Percentiles rank a stretch among this genome's conserved stretches.
Conservation (phyloP, 345 rosid species). For the Mallotus nudiflorus region DNA sequence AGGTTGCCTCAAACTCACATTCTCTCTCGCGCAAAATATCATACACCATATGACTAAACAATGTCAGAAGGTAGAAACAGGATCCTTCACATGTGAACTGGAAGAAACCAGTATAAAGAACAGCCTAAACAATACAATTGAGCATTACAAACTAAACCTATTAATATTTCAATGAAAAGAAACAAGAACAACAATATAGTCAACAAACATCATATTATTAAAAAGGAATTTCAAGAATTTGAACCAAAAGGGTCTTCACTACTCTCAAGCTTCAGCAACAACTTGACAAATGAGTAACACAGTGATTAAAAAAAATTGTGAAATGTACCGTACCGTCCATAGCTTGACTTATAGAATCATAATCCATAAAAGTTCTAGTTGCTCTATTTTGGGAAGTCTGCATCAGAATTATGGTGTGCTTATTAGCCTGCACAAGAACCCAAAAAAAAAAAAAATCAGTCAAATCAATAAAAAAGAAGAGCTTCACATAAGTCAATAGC, state of each 20-base stretch:
- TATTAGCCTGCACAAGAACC: slow-evolving; percentile 60
- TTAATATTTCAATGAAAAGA: neutral
- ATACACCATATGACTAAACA: neutral
- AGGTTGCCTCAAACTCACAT: neutral
- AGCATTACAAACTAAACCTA: no score
- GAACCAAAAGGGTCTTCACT: neutral
- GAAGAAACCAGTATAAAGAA: neutral
- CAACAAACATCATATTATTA: neutral
- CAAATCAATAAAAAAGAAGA: no score
- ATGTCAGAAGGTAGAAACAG: neutral
- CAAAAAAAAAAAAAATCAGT: neutral
- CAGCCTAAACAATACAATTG: no score
- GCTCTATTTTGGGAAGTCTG: slow-evolving; percentile 78
- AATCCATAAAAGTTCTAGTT: slow-evolving; percentile 94
- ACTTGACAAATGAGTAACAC: neutral
- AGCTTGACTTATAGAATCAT: slow-evolving; percentile 81
- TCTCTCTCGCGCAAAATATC: neutral
- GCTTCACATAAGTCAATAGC: no score
- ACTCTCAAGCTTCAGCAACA: neutral
- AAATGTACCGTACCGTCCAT: slow-evolving; percentile 80
- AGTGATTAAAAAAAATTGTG: neutral
- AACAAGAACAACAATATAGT: neutral
- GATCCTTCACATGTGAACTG: neutral
- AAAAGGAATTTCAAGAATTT: neutral
- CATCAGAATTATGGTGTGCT: slow-evolving; percentile 91